phyloP scores from a whole-genome alignment of 1,284 basidiomycete genomes.

The Leccinum cinnamomeum region DNA sequence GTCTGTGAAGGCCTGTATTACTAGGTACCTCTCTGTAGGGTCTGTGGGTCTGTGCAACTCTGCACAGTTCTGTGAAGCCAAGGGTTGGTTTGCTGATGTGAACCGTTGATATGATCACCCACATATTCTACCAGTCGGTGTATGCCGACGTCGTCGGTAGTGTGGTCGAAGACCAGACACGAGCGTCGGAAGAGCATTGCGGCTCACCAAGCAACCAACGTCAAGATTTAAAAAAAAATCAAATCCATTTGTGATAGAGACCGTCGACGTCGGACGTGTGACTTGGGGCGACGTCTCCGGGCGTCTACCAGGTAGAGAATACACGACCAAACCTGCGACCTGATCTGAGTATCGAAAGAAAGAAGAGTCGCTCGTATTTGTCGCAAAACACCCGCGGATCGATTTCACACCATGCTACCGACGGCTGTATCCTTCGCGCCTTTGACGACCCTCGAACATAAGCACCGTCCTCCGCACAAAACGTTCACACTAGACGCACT shows the following conservation, averaged over 20 bases:
- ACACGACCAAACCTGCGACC: neutral
- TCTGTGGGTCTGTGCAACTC: no score
- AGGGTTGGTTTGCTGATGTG: no score
- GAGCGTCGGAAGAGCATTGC: neutral
- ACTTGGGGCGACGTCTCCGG: neutral
- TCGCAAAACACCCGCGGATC: constrained; percentile 9
- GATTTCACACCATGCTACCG: neutral
- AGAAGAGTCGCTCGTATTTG: neutral
- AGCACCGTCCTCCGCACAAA: neutral
- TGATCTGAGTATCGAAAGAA: neutral
- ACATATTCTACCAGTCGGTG: neutral
- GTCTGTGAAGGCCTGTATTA: no score
- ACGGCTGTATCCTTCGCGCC: neutral
- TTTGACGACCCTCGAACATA: constrained; percentile 1
- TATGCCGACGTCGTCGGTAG: neutral
- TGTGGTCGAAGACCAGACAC: constrained; percentile 1
- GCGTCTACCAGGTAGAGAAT: neutral
- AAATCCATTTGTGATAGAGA: neutral
- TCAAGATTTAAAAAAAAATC: no score
- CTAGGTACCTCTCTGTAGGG: no score
- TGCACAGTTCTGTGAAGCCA: no score
- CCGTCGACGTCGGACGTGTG: neutral
- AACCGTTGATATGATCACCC: constrained; percentile 5
- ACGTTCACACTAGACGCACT: neutral
- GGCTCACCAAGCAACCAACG: no score